These are phyloP conservation scores for Senecio squalidus DNA, from an alignment of 140 eudicot genomes.

Conservation along the genomic window DNA sequence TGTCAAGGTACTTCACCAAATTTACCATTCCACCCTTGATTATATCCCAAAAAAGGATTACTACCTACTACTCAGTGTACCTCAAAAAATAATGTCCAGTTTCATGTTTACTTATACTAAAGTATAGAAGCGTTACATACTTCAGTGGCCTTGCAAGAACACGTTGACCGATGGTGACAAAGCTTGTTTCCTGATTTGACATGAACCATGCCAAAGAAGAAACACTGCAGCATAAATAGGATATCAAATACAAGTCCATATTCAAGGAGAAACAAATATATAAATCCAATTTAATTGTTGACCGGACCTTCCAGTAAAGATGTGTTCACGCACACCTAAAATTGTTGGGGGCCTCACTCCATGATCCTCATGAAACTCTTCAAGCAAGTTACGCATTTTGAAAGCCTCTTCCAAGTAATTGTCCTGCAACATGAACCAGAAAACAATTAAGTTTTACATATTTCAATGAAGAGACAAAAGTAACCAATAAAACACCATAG, in stretches of 20 bases:
- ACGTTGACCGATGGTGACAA: constrained; percentile 97
- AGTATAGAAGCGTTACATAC: constrained; percentile 47
- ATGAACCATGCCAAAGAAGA: constrained; percentile 99
- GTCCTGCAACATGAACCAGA: constrained; percentile 47
- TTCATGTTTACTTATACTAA: constrained; percentile 4
- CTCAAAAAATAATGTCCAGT: constrained; percentile 7
- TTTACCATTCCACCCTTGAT: no score
- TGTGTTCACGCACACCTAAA: constrained; percentile 97
- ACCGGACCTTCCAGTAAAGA: constrained; percentile 93
- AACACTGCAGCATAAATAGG: constrained; percentile 57
- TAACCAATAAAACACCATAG: not conserved
- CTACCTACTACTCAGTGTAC: no score
- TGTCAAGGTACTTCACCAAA: no score
- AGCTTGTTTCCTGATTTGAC: constrained; percentile 99
- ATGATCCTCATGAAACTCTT: constrained; percentile 97
- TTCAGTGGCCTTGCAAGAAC: constrained; percentile 97
- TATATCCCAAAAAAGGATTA: no score
- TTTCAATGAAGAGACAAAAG: not conserved
- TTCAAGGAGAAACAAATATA: constrained; percentile 15
- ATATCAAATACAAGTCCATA: constrained; percentile 17
- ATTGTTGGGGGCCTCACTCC: constrained; percentile 96
- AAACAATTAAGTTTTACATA: not conserved
- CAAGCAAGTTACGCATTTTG: constrained; percentile 97
- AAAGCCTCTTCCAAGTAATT: constrained; percentile 98
- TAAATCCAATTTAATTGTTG: constrained; percentile 1